These are phyloP conservation scores for Collybia nuda DNA, from an alignment of 768 basidiomycete species.

Conservation along the genomic window DNA sequence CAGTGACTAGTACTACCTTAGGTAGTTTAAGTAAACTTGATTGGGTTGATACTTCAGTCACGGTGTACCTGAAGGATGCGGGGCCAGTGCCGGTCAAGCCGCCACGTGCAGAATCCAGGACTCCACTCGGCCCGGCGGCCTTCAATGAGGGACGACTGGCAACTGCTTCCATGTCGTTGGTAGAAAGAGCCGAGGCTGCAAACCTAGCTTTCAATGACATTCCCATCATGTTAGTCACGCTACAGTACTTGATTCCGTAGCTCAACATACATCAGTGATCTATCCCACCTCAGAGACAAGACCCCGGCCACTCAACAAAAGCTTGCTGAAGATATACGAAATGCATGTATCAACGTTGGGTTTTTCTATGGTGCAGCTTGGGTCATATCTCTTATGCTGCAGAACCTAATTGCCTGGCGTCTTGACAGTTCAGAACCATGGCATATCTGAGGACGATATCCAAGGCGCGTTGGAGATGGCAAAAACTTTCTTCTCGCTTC, in stretches of 20 bases:
- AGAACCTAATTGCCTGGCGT: neutral
- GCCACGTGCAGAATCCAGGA: too few relatives aligned
- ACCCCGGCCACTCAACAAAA: constrained; percentile 43
- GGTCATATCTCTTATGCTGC: neutral
- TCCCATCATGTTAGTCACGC: constrained; percentile 33
- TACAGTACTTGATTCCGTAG: neutral
- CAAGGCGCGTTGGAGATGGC: constrained; percentile 41
- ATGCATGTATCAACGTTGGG: constrained; percentile 80
- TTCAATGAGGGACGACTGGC: too few relatives aligned
- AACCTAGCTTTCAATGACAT: constrained; percentile 31
- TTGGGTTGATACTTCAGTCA: too few relatives aligned
- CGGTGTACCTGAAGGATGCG: too few relatives aligned
- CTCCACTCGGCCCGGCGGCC: too few relatives aligned
- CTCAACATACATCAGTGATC: neutral
- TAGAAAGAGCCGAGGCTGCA: constrained; percentile 16
- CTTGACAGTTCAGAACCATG: constrained; percentile 71
- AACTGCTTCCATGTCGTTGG: constrained; percentile 15
- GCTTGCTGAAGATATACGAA: constrained; percentile 59
- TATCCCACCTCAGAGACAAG: constrained; percentile 22
- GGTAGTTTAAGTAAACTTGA: too few relatives aligned
- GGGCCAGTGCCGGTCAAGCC: too few relatives aligned
- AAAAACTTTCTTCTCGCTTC: constrained; percentile 69
- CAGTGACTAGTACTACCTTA: too few relatives aligned
- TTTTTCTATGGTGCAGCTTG: constrained; percentile 79
- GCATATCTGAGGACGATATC: constrained; percentile 56